Evolutionary conservation across 1,139 yeast species (phyloP).

Genomic region (Sugiyamaella neomexicana): DNA sequence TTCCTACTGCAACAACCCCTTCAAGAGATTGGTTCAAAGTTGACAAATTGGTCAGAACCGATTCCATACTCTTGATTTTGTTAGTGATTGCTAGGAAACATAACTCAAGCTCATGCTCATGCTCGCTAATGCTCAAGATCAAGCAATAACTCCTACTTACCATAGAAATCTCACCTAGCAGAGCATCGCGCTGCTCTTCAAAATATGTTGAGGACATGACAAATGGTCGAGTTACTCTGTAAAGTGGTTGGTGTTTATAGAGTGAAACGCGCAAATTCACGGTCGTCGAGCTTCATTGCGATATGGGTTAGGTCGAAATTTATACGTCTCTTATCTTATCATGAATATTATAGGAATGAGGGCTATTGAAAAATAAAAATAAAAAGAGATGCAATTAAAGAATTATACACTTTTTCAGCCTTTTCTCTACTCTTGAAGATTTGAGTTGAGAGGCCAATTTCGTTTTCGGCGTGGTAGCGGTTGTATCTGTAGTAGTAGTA

Average conservation of each 20-base stretch:
- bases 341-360: not conserved
- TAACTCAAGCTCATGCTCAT: no score
- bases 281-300: not conserved
- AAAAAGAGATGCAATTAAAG: constrained; percentile 4
- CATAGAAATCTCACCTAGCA: constrained; percentile 45
- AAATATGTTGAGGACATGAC: constrained; percentile 35
- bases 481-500: not conserved
- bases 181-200: constrained; percentile 47
- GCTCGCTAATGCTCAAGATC: no score
- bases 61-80: constrained; percentile 47
- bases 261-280: not conserved
- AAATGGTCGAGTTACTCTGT: not conserved
- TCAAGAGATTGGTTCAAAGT: constrained; percentile 53
- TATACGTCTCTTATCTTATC: not conserved
- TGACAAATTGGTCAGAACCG: constrained; percentile 51
- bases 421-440: constrained; percentile 1
- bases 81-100: not conserved
- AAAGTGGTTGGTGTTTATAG: not conserved
- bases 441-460: not conserved
- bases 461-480: not conserved
- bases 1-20: constrained; percentile 54
- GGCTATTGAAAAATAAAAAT: no score
- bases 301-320: no score
- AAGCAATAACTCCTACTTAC: no score
- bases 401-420: constrained; percentile 9